These are phyloP conservation scores for Arthrocladium fulminans DNA, from an alignment of 2,329 filamentous ascomycete species.

Conservation along the genomic window DNA sequence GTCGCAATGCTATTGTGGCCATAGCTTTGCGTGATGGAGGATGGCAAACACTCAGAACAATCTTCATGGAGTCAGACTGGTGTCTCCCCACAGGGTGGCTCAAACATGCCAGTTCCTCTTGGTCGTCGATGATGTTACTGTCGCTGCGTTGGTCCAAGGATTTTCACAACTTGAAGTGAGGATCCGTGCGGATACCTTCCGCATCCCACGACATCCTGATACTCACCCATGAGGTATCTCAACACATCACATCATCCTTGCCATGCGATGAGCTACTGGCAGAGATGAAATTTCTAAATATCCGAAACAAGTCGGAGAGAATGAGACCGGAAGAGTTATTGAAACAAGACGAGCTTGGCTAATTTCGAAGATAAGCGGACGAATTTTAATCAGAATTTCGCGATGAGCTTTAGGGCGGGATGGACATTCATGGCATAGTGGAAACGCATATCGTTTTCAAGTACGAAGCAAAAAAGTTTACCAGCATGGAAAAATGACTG, in stretches of 20 bases:
- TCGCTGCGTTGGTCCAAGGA: not conserved
- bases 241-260: no score
- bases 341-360: not conserved
- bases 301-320: not conserved
- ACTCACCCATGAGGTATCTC: no score
- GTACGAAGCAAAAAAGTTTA: conserved; percentile 1
- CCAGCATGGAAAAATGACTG: conserved; percentile 8
- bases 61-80: no score
- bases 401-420: not conserved
- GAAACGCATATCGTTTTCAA: not conserved
- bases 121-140: not conserved
- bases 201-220: no score
- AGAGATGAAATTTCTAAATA: no score
- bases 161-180: not conserved
- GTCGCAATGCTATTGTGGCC: no score
- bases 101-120: not conserved
- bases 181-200: not conserved
- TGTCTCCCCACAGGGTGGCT: not conserved
- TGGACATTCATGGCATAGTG: not conserved
- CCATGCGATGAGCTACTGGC: not conserved
- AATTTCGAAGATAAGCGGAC: not conserved
- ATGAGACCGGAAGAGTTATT: not conserved
- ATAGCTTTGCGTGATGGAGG: no score
- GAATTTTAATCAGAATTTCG: conserved; percentile 1
- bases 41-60: no score